These are phyloP conservation scores for Aegilops tauschii DNA, from an alignment of 176 grass and related monocot genomes.

Conservation along the genomic window DNA sequence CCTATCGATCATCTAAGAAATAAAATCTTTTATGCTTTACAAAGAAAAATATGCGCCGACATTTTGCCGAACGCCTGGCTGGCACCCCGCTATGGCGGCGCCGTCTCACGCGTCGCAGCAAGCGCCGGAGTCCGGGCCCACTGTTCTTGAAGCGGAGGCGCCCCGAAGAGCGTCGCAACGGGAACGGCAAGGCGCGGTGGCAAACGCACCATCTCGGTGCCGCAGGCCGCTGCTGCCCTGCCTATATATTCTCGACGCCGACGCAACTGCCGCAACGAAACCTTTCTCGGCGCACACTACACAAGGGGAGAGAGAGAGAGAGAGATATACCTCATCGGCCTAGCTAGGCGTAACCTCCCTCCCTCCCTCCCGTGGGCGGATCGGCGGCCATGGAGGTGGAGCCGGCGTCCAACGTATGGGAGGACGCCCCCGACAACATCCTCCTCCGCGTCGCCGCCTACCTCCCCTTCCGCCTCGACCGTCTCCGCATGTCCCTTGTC, in stretches of 20 bases:
- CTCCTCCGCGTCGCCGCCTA: slow-evolving; percentile 15
- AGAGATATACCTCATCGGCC: neutral
- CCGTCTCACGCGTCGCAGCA: neutral
- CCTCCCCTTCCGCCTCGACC: slow-evolving; percentile 35
- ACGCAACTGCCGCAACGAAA: neutral
- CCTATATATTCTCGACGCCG: slow-evolving; percentile 19
- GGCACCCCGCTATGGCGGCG: neutral
- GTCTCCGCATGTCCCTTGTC: slow-evolving; percentile 29
- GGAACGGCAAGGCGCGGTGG: too few relatives aligned
- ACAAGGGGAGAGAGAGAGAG: neutral
- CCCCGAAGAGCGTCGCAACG: neutral
- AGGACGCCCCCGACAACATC: slow-evolving; percentile 25
- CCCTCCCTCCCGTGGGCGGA: neutral
- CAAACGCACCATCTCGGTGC: neutral
- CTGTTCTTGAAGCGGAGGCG: neutral
- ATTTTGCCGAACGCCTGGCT: slow-evolving; percentile 24
- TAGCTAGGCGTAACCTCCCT: neutral
- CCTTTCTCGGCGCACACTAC: neutral
- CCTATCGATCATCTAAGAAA: too few relatives aligned
- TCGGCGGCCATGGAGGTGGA: neutral
- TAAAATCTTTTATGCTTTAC: too few relatives aligned
- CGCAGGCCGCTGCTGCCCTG: neutral
- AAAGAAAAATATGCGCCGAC: neutral
- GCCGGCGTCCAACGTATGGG: neutral
- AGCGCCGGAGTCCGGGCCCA: neutral